Conservation (phyloP, 306 rosid genomes). For the Heteromeles arbutifolia region DNA sequence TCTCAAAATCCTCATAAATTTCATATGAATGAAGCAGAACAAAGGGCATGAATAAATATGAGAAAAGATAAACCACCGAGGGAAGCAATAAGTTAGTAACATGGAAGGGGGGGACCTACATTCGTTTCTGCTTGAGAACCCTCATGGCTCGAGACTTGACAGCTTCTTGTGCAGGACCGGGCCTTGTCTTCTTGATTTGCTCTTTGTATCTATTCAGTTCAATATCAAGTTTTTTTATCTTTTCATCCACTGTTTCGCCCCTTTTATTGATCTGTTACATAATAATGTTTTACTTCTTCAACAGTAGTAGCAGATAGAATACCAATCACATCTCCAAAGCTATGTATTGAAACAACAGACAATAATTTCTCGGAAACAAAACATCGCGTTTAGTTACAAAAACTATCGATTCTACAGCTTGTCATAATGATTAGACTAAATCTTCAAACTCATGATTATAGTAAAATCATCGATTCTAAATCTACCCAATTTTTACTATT, state of each 20-base stretch:
- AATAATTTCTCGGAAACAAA: not conserved
- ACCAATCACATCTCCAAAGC: not conserved
- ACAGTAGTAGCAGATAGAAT: not conserved
- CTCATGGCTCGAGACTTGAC: conserved; percentile 92
- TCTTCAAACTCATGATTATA: not conserved
- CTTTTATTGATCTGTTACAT: conserved; percentile 65
- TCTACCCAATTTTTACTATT: not conserved
- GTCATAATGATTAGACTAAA: not conserved
- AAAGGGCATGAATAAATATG: not conserved
- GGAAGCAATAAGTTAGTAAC: not conserved
- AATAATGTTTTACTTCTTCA: not conserved
- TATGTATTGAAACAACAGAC: not conserved
- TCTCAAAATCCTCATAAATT: not conserved
- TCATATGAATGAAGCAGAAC: not conserved
- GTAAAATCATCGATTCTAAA: too few species aligned
- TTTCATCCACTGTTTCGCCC: conserved; percentile 82
- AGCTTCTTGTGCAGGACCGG: conserved; percentile 94
- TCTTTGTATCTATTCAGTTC: conserved; percentile 88
- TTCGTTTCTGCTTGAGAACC: conserved; percentile 89
- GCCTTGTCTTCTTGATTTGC: conserved; percentile 90
- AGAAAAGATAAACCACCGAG: not conserved
- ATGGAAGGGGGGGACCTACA: conserved; percentile 37
- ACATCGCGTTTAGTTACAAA: not conserved
- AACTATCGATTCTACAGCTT: not conserved
- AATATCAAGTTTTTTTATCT: conserved; percentile 76